Base-by-base conservation (phyloP, 306 rosid species). In the Pterocarpus macrocarpus region DNA sequence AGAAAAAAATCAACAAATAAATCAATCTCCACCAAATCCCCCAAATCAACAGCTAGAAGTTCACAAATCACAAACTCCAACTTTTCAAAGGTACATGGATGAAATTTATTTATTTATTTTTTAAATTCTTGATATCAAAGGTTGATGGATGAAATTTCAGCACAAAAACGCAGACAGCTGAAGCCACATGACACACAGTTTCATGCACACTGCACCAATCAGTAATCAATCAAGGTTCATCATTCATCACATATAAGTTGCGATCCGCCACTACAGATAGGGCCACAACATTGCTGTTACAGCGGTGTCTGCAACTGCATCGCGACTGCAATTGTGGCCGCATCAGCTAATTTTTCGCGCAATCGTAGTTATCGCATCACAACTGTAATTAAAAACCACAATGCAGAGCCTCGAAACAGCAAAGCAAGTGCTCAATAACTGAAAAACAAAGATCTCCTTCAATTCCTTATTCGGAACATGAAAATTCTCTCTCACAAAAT, bases 101-200 rank as follows among this genome's bases (percentile, higher is more conserved):
- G 7, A 10, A 47, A 14, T 2, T 64, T 64, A 22, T 22, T 22
- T 22, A 22, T 22, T 22, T 22, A 22, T 22, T 22, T 22, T 22
- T 22, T 22, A 22, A 22, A 22, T 22, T 22, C 28, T 22, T 22
- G 28, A 22, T 0, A 22, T 22, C 28, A 47, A 9, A 47, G 7
- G 3, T 47, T 47, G 13, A 47, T 11, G 53, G 53, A 5, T 47
- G 7, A 10, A 47, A 14, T 2, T 64, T 64, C 64, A 77, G 55
- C 11, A 50, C 53, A 17, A 33, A 67, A 13, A 3, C 2, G 47
- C 57, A 44, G n/a, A 36, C 34, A 55, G 13, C 58, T n/a, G 15
- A 69, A 84, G 52, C 66, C 65, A 57, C 73, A 41, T 68, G 39
- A 74, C 59, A 58, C 14, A 38, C 69, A 14, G 73, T n/a, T 64